phyloP scores from a whole-genome alignment of 768 basidiomycete genomes.

The Hygrocybe coccinea region DNA sequence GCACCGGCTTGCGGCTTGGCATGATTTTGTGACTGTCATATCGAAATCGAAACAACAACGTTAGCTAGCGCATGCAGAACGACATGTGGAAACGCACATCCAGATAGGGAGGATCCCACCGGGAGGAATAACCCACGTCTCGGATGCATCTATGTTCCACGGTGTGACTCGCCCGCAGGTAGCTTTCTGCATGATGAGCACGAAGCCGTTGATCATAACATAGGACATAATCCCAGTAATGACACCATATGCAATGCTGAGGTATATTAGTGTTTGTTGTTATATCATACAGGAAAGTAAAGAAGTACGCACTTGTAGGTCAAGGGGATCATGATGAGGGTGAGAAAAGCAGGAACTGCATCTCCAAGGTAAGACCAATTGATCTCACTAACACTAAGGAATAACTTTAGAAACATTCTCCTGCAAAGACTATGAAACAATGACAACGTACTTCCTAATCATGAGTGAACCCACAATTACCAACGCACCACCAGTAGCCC shows the following conservation, averaged over 20 bases:
- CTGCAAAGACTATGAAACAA: neutral
- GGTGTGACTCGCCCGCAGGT: slow-evolving; percentile 60
- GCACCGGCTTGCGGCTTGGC: too few species aligned
- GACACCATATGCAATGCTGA: slow-evolving; percentile 83
- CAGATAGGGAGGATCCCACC: slow-evolving; percentile 64
- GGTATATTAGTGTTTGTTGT: slow-evolving; percentile 7
- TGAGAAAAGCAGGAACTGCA: slow-evolving; percentile 81
- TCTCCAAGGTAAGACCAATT: slow-evolving; percentile 90
- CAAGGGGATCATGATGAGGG: slow-evolving; percentile 72
- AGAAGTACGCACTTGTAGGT: slow-evolving; percentile 59
- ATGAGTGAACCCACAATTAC: slow-evolving; percentile 85
- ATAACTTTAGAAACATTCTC: neutral
- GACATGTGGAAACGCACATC: slow-evolving; percentile 45
- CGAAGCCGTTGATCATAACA: slow-evolving; percentile 66
- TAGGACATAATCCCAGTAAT: slow-evolving; percentile 74
- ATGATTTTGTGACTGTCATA: too few species aligned
- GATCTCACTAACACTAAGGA: slow-evolving; percentile 64
- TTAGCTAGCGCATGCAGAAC: too few species aligned
- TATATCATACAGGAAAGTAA: neutral
- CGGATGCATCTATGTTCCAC: slow-evolving; percentile 56
- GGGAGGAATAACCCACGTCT: slow-evolving; percentile 68
- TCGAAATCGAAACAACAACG: too few species aligned
- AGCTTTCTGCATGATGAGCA: slow-evolving; percentile 51
- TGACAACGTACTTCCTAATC: slow-evolving; percentile 66
- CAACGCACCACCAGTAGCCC: slow-evolving; percentile 84